Evolutionary conservation across 2,329 filamentous ascomycete genomes (phyloP).

Genomic region (Botrytis fabae): DNA sequence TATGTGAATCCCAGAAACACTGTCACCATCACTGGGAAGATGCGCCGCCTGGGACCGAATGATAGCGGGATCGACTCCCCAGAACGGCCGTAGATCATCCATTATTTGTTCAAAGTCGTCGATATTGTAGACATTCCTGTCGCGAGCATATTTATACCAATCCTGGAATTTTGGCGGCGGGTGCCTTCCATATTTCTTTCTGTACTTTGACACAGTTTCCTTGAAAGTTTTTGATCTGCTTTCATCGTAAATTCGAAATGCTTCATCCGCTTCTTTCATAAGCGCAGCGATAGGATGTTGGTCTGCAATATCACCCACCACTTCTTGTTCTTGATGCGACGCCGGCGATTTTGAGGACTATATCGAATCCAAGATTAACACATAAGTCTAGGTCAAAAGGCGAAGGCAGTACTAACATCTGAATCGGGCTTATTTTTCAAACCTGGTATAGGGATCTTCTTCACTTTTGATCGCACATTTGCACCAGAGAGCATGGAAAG

Average conservation of each 20-base stretch:
- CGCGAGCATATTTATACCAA: slow-evolving; percentile 57
- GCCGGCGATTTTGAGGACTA: slow-evolving; percentile 35
- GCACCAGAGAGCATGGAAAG: slow-evolving; percentile 33
- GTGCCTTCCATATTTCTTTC: slow-evolving; percentile 56
- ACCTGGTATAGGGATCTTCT: slow-evolving; percentile 34
- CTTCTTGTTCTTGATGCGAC: slow-evolving; percentile 35
- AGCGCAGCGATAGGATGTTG: slow-evolving; percentile 38
- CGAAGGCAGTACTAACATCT: slow-evolving; percentile 28
- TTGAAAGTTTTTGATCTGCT: slow-evolving; percentile 49
- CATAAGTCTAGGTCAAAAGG: background rate
- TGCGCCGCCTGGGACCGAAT: slow-evolving; percentile 47
- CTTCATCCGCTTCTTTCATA: slow-evolving; percentile 40
- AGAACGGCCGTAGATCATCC: slow-evolving; percentile 61
- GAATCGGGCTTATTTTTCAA: slow-evolving; percentile 13
- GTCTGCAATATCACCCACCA: slow-evolving; percentile 28
- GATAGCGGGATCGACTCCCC: slow-evolving; percentile 46
- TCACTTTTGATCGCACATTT: slow-evolving; percentile 35
- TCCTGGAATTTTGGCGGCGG: slow-evolving; percentile 64
- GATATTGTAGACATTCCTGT: slow-evolving; percentile 55
- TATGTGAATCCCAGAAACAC: slow-evolving; percentile 38
- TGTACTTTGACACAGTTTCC: slow-evolving; percentile 56
- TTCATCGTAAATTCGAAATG: slow-evolving; percentile 37
- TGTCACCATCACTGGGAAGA: slow-evolving; percentile 36
- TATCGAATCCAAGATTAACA: background rate
- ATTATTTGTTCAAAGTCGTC: slow-evolving; percentile 66